A percentile compares a stretch with the other conserved stretches of the same genome.
Conservation (phyloP, 345 rosid species). For the Heritiera fomes region DNA sequence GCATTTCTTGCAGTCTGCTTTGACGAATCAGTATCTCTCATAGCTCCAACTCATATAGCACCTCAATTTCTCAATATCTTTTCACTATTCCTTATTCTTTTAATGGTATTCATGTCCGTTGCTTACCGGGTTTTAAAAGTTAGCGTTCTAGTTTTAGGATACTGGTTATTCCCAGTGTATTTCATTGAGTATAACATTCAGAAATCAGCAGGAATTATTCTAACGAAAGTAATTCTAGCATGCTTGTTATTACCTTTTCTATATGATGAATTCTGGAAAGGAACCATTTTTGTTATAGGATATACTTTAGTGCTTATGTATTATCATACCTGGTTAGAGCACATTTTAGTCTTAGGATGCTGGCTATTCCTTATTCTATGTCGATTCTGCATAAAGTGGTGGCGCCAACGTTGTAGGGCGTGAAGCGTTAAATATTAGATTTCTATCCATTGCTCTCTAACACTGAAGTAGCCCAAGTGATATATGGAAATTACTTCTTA, state of each 20-base stretch:
- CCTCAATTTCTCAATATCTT: not conserved
- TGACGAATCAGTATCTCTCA: not conserved
- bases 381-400: not conserved
- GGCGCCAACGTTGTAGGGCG: no score
- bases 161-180: not conserved
- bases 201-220: not conserved
- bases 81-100: not conserved
- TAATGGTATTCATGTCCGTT: not conserved
- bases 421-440: no score
- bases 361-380: not conserved
- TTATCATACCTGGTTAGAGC: accelerated
- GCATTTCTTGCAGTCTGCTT: not conserved
- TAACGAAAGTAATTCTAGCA: no score
- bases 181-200: no score
- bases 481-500: no score
- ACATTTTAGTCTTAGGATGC: not conserved
- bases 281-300: not conserved
- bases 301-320: not conserved
- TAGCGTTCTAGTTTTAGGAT: not conserved
- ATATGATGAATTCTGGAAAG: not conserved
- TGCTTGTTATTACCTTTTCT: not conserved
- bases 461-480: no score
- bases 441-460: no score
- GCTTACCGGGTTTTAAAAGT: not conserved
- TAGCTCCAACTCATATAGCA: not conserved